Evolutionary conservation across 1,284 basidiomycete species (phyloP).

Genomic region (Amylostereum areolatum): DNA sequence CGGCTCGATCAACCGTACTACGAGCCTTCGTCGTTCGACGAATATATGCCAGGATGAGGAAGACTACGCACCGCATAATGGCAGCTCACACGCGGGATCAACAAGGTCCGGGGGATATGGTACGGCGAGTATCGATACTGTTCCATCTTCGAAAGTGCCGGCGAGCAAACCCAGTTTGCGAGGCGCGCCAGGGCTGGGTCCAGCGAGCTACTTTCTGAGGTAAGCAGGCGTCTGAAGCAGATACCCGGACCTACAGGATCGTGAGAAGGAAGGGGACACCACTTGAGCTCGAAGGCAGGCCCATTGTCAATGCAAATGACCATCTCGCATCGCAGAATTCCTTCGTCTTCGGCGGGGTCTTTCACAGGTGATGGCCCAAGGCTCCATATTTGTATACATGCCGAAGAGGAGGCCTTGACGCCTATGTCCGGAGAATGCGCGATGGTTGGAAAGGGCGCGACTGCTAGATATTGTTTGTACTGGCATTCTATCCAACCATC

Average conservation of each 20-base stretch:
- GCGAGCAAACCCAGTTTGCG: slow-evolving; percentile 78
- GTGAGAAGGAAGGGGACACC: slow-evolving; percentile 83
- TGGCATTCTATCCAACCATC: slow-evolving; percentile 34
- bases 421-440: slow-evolving; percentile 58
- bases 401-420: slow-evolving; percentile 39
- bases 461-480: slow-evolving; percentile 73
- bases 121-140: slow-evolving; percentile 67
- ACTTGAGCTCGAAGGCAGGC: slow-evolving; percentile 72
- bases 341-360: slow-evolving; percentile 22
- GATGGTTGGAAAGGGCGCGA: slow-evolving; percentile 67
- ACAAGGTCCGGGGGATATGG: slow-evolving; percentile 64
- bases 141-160: slow-evolving; percentile 81
- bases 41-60: slow-evolving; percentile 30
- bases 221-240: too few relatives aligned
- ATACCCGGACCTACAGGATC: slow-evolving; percentile 31
- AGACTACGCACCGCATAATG: slow-evolving; percentile 15
- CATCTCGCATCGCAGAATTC: slow-evolving; percentile 62
- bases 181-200: slow-evolving; percentile 13
- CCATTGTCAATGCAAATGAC: slow-evolving; percentile 75
- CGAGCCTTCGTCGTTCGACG: slow-evolving; percentile 23
- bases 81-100: too few relatives aligned
- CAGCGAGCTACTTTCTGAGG: slow-evolving; percentile 5
- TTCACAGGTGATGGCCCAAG: slow-evolving; percentile 17
- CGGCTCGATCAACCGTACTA: slow-evolving; percentile 60
- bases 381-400: slow-evolving; percentile 72